These are phyloP conservation scores for Aspergillus olivimuriae DNA, from an alignment of 495 filamentous ascomycete species.

Conservation along the genomic window DNA sequence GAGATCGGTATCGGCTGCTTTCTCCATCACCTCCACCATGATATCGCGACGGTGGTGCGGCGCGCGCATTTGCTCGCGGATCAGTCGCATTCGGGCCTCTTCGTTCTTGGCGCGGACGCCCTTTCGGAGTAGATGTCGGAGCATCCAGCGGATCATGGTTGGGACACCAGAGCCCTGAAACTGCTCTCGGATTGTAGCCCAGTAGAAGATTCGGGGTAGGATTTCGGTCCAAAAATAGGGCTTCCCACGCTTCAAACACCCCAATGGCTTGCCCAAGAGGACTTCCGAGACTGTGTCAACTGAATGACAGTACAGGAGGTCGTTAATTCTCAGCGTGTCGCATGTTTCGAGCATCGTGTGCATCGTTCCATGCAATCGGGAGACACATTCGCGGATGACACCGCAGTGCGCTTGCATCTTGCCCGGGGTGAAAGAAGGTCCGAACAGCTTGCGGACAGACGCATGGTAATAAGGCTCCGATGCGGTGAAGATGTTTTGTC, in stretches of 20 bases:
- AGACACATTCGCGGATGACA: slow-evolving; percentile 16
- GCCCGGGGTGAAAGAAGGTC: slow-evolving; percentile 17
- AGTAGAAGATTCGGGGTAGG: slow-evolving; percentile 23
- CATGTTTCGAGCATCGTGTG: slow-evolving; percentile 6
- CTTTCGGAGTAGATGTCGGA: slow-evolving; percentile 19
- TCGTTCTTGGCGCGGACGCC: slow-evolving; percentile 15
- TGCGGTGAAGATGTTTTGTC: slow-evolving; percentile 22
- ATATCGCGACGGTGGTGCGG: slow-evolving; percentile 19
- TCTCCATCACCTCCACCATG: slow-evolving; percentile 25
- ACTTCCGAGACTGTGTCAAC: slow-evolving; percentile 24
- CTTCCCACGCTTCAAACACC: slow-evolving; percentile 18
- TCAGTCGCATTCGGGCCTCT: slow-evolving; percentile 20
- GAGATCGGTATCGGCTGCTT: slow-evolving; percentile 9
- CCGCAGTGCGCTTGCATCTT: slow-evolving; percentile 15
- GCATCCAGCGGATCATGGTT: slow-evolving; percentile 21
- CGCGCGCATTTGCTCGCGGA: slow-evolving; percentile 19
- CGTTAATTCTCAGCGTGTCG: slow-evolving; percentile 13
- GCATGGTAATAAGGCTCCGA: slow-evolving; percentile 19
- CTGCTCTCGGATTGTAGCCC: slow-evolving; percentile 21
- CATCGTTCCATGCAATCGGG: slow-evolving; percentile 12
- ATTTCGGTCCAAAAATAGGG: slow-evolving; percentile 25
- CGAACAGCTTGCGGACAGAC: slow-evolving; percentile 19
- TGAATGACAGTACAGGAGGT: slow-evolving; percentile 20
- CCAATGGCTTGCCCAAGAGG: slow-evolving; percentile 19
- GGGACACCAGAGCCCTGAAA: slow-evolving; percentile 22